A percentile compares a stretch with the other conserved stretches of the same genome.
Evolutionary conservation across 495 filamentous ascomycete genomes (phyloP).

Genomic region (Penicillium ochrochloron): DNA sequence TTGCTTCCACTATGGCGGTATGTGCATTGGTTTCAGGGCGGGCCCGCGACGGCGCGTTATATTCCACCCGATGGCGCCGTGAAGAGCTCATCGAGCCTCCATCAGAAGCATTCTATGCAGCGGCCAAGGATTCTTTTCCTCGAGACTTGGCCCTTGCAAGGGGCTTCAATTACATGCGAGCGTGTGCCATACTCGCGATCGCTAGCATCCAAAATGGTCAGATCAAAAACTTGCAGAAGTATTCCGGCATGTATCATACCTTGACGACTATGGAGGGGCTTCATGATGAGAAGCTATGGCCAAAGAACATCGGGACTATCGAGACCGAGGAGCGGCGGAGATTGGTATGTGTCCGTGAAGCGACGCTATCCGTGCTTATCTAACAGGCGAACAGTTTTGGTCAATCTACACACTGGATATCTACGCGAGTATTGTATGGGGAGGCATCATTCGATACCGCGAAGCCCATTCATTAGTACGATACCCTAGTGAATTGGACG

Average conservation of each 20-base stretch:
- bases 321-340: conserved; percentile 54
- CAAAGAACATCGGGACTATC: conserved; percentile 42
- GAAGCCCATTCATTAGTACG: conserved; percentile 48
- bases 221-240: conserved; percentile 52
- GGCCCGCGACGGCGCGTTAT: conserved; percentile 51
- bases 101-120: conserved; percentile 53
- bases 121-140: conserved; percentile 47
- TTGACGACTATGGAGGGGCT: conserved; percentile 48
- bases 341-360: conserved; percentile 38
- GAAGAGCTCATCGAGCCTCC: conserved; percentile 35
- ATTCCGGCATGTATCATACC: conserved; percentile 51
- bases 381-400: conserved; percentile 46
- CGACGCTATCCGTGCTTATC: neutral
- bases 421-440: conserved; percentile 54
- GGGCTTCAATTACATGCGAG: conserved; percentile 51
- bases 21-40: conserved; percentile 52
- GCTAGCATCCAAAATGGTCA: conserved; percentile 52
- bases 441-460: conserved; percentile 47
- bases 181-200: conserved; percentile 51
- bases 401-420: conserved; percentile 58
- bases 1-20: conserved; percentile 54
- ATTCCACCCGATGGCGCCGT: conserved; percentile 33
- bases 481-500: conserved; percentile 52
- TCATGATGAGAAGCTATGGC: conserved; percentile 57
- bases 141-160: conserved; percentile 40